Percentiles rank a stretch among this genome's conserved stretches.
Conservation (phyloP, 176 grass and related monocot species). For the Oropetium thomaeum region DNA sequence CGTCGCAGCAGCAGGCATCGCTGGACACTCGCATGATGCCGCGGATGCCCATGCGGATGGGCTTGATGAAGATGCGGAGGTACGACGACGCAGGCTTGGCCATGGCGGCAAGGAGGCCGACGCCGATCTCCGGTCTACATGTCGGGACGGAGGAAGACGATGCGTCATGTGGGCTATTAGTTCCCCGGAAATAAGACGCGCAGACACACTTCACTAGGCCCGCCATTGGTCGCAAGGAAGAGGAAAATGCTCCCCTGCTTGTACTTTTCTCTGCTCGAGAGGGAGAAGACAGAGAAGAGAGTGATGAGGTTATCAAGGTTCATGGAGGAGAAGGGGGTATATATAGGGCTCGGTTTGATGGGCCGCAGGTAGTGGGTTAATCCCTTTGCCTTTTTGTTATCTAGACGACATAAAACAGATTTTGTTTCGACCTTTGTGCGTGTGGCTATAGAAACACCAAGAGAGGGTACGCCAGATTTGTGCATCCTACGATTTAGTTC, state of each 20-base stretch:
- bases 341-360: neutral
- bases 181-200: too few species aligned
- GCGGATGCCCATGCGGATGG: neutral
- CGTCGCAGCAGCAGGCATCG: neutral
- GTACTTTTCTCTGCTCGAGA: neutral
- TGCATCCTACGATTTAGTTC: too few species aligned
- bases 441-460: too few species aligned
- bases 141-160: neutral
- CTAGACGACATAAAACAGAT: too few species aligned
- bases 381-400: too few species aligned
- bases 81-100: neutral
- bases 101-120: constrained; percentile 45
- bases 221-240: neutral
- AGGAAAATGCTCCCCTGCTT: neutral
- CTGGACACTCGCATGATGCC: neutral
- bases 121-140: constrained; percentile 18
- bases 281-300: neutral
- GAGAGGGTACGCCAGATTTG: too few species aligned
- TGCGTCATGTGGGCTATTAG: too few species aligned
- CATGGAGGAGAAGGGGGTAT: neutral
- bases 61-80: constrained; percentile 15
- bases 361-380: neutral
- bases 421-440: too few species aligned
- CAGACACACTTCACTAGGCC: neutral
- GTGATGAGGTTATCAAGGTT: neutral